Percentiles rank a stretch among this genome's conserved stretches.
Evolutionary conservation across 306 rosid genomes (phyloP).

Genomic region (Abrus precatorius): DNA sequence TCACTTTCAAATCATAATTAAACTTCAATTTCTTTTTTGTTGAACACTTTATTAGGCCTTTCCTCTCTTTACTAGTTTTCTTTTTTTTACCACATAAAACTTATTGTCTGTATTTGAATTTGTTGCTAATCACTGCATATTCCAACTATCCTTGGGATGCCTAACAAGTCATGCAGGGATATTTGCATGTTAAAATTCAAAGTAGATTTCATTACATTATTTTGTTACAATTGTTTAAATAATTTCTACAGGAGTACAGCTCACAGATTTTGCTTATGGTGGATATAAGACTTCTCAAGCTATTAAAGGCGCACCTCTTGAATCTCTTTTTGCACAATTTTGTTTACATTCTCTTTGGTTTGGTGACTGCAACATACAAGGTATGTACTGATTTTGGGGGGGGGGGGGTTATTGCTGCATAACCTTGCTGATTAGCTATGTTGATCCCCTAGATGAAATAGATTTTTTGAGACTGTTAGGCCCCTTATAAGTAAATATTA

Average conservation of each 20-base stretch:
- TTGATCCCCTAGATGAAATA: constrained; percentile 10
- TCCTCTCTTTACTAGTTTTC: background rate
- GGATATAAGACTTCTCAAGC: constrained; percentile 64
- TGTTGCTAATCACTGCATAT: background rate
- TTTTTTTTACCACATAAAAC: background rate
- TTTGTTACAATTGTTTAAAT: constrained; percentile 30
- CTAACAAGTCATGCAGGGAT: background rate
- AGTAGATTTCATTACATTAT: constrained; percentile 17
- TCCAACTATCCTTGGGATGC: constrained; percentile 9
- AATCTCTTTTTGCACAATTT: constrained; percentile 78
- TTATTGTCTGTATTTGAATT: background rate
- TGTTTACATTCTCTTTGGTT: constrained; percentile 86
- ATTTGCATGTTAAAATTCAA: background rate
- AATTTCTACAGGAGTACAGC: constrained; percentile 56
- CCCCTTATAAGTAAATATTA: no score
- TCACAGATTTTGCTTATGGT: constrained; percentile 45
- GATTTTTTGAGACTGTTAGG: background rate
- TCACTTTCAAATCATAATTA: background rate
- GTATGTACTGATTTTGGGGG: constrained; percentile 49
- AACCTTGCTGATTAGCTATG: background rate
- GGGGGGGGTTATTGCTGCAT: constrained; percentile 23
- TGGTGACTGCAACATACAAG: constrained; percentile 79
- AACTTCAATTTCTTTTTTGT: background rate
- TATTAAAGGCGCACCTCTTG: constrained; percentile 79
- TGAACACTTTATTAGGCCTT: background rate